Percentiles rank a stretch among this genome's conserved stretches.
Evolutionary conservation across 768 basidiomycete species (phyloP).

Genomic region (Tephrocybe sp.): DNA sequence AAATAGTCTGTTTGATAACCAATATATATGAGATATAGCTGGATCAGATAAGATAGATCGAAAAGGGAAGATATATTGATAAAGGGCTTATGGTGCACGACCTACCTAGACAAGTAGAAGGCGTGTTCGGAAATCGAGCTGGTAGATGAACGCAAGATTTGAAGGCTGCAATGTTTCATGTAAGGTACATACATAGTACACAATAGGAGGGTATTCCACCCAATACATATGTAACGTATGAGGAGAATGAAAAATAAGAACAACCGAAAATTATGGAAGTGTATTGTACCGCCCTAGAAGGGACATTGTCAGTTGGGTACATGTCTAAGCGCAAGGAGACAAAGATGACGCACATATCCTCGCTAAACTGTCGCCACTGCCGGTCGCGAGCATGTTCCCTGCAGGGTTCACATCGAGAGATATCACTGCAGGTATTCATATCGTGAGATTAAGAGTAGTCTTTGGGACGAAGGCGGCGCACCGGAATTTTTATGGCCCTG

Average conservation of each 20-base stretch:
- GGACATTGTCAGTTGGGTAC: not conserved
- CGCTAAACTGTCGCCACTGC: constrained; percentile 54
- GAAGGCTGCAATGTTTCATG: too few relatives aligned
- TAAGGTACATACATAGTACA: too few relatives aligned
- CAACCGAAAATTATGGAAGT: not conserved
- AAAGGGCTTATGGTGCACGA: too few relatives aligned
- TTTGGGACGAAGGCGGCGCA: constrained; percentile 24
- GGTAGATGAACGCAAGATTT: too few relatives aligned
- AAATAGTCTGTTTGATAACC: too few relatives aligned
- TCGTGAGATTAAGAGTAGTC: not conserved
- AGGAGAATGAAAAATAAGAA: not conserved
- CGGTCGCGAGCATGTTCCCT: constrained; percentile 47
- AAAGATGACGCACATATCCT: constrained; percentile 52
- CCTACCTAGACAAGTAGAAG: too few relatives aligned
- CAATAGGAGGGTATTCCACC: not conserved
- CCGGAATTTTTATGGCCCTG: constrained; percentile 68
- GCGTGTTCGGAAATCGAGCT: too few relatives aligned
- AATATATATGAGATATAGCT: too few relatives aligned
- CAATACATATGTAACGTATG: not conserved
- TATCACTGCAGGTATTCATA: constrained; percentile 35
- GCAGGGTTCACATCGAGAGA: constrained; percentile 49
- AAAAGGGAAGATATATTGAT: too few relatives aligned
- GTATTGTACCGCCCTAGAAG: constrained; percentile 14
- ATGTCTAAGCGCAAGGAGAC: not conserved
- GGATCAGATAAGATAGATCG: too few relatives aligned